These are phyloP conservation scores for Fusarium beomiforme DNA, from an alignment of 2,329 filamentous ascomycete genomes.

Conservation along the genomic window DNA sequence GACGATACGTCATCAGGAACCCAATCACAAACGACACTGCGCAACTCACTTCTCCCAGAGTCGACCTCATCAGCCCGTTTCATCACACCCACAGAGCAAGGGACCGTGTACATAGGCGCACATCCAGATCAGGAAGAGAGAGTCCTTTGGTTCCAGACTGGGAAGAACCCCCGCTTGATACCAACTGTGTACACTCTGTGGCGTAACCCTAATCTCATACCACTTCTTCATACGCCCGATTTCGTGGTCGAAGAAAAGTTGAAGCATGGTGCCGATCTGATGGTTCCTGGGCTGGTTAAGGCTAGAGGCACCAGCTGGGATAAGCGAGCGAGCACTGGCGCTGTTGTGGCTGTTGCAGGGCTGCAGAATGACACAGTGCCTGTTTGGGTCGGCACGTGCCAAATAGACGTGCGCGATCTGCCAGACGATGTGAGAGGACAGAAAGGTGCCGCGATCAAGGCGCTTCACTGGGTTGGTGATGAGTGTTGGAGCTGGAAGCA, in stretches of 20 bases:
- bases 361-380: conserved; percentile 34
- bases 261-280: conserved; percentile 33
- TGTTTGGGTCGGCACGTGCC: conserved; percentile 34
- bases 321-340: conserved; percentile 22
- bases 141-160: conserved; percentile 38
- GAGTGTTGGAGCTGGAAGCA: conserved; percentile 38
- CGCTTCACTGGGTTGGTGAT: conserved; percentile 36
- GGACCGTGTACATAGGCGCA: conserved; percentile 35
- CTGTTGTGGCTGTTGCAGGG: conserved; percentile 38
- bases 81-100: conserved; percentile 29
- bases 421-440: conserved; percentile 27
- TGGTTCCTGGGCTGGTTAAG: conserved; percentile 37
- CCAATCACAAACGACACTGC: conserved; percentile 27
- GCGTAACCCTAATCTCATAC: conserved; percentile 35
- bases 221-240: conserved; percentile 36
- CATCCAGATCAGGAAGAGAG: conserved; percentile 33
- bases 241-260: conserved; percentile 40
- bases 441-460: conserved; percentile 34
- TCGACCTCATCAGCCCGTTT: conserved; percentile 38
- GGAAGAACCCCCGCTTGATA: conserved; percentile 36
- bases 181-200: conserved; percentile 39
- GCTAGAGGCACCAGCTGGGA: conserved; percentile 27
- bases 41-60: conserved; percentile 37
- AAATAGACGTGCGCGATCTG: conserved; percentile 24
- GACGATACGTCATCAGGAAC: conserved; percentile 27